Conservation (phyloP, 768 basidiomycete genomes). For the Serendipita sp. region DNA sequence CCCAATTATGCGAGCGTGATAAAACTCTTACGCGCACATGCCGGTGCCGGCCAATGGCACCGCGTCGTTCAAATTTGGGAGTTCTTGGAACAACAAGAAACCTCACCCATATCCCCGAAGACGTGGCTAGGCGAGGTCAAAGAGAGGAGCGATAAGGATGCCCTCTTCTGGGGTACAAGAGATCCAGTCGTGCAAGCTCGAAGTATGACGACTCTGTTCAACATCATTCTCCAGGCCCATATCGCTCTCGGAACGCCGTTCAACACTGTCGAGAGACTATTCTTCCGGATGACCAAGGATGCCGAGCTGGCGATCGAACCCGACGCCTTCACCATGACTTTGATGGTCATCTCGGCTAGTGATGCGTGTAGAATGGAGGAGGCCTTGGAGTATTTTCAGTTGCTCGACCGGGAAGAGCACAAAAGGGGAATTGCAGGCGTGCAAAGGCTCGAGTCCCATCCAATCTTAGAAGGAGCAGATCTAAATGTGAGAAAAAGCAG, state of each 20-base stretch:
- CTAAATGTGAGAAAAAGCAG: conserved; percentile 19
- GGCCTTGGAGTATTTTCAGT: conserved; percentile 47
- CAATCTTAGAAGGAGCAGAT: conserved; percentile 10
- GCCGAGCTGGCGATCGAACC: conserved; percentile 35
- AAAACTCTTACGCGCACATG: conserved; percentile 66
- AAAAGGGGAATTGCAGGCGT: conserved; percentile 16
- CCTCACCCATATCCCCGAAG: conserved; percentile 18
- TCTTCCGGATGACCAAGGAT: conserved; percentile 30
- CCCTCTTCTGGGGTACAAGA: not conserved
- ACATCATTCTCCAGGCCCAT: conserved; percentile 70
- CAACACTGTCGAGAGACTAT: conserved; percentile 39
- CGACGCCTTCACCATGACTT: conserved; percentile 46
- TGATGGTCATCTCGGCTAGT: conserved; percentile 67
- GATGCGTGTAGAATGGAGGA: conserved; percentile 47
- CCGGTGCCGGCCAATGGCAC: conserved; percentile 63
- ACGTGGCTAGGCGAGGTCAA: not conserved
- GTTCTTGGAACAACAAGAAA: conserved; percentile 26
- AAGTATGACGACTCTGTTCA: conserved; percentile 47
- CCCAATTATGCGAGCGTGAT: conserved; percentile 52
- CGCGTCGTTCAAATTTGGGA: conserved; percentile 58
- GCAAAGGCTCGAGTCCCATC: conserved; percentile 19
- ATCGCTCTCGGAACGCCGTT: conserved; percentile 69
- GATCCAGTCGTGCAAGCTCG: conserved; percentile 9
- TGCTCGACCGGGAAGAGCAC: conserved; percentile 35
- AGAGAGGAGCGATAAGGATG: not conserved